Percentiles rank a stretch among this genome's conserved stretches.
phyloP scores from a whole-genome alignment of 2,329 filamentous ascomycete species.

The Neofusicoccum sp. region DNA sequence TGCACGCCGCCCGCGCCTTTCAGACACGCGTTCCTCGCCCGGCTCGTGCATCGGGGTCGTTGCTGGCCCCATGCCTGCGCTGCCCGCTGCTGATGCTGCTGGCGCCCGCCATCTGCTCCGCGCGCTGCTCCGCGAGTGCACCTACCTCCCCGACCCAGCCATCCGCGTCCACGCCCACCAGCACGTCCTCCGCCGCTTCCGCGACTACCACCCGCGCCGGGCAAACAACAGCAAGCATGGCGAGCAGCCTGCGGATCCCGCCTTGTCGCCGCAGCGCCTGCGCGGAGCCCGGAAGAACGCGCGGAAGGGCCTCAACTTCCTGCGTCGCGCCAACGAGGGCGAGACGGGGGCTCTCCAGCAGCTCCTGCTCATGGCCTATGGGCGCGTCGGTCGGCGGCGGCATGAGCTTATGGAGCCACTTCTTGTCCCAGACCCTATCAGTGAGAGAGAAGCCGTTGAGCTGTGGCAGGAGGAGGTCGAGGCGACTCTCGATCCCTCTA shows the following conservation, averaged over 20 bases:
- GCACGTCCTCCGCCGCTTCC: constrained; percentile 51
- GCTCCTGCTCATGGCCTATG: constrained; percentile 56
- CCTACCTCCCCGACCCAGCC: constrained; percentile 59
- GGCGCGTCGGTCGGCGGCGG: constrained; percentile 54
- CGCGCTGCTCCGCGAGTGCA: constrained; percentile 56
- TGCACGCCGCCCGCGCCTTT: background rate
- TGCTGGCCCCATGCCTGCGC: background rate
- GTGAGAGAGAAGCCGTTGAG: background rate
- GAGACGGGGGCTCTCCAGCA: constrained; percentile 51
- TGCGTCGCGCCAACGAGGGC: constrained; percentile 58
- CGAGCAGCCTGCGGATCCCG: background rate
- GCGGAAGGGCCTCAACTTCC: constrained; percentile 40
- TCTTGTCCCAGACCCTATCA: background rate
- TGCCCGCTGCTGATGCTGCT: background rate
- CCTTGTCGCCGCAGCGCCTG: constrained; percentile 16
- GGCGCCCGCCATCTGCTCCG: constrained; percentile 48
- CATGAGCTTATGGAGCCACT: constrained; percentile 43
- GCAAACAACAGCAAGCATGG: background rate
- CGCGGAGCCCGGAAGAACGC: constrained; percentile 18
- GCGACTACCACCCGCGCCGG: constrained; percentile 37
- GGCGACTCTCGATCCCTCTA: background rate
- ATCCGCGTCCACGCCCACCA: constrained; percentile 51
- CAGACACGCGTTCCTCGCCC: background rate
- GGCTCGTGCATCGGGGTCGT: background rate
- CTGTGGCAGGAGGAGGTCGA: background rate